These are phyloP conservation scores for Hypericum perforatum DNA, from an alignment of 345 rosid species.

Conservation along the genomic window DNA sequence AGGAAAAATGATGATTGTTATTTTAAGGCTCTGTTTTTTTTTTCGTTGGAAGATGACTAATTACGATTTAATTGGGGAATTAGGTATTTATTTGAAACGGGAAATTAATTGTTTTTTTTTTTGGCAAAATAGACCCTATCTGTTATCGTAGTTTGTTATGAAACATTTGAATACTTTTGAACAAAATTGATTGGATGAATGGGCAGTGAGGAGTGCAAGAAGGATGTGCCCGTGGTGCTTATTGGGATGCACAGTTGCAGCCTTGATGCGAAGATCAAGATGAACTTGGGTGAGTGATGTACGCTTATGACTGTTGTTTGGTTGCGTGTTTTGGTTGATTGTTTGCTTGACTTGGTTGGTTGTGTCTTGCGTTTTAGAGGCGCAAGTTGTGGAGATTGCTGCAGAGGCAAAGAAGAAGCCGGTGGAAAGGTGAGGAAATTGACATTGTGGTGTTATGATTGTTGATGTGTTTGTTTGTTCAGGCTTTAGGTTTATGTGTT, in stretches of 20 bases:
- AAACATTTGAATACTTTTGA: too few species aligned
- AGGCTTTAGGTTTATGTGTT: not conserved
- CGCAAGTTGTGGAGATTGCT: slow-evolving; percentile 63
- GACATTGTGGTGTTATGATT: too few species aligned
- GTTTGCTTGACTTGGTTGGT: not conserved
- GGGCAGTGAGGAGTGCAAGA: slow-evolving; percentile 68
- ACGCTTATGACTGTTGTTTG: too few species aligned
- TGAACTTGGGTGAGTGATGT: slow-evolving; percentile 26
- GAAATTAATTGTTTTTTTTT: too few species aligned
- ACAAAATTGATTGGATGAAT: not conserved
- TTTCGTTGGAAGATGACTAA: too few species aligned
- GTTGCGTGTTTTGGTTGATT: not conserved
- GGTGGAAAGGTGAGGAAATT: slow-evolving; percentile 40
- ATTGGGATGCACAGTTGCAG: slow-evolving; percentile 71
- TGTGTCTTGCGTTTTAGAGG: slow-evolving; percentile 27
- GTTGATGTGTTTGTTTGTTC: not conserved
- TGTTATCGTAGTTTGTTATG: too few species aligned
- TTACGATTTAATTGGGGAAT: too few species aligned
- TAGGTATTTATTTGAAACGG: too few species aligned
- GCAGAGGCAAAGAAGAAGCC: slow-evolving; percentile 55
- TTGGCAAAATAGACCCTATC: too few species aligned
- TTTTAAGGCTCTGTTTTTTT: too few species aligned
- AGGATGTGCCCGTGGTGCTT: slow-evolving; percentile 67
- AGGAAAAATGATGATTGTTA: not conserved
- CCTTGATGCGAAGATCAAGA: slow-evolving; percentile 80